These are phyloP conservation scores for Candida verbasci DNA, from an alignment of 805 yeast species.

Conservation along the genomic window DNA sequence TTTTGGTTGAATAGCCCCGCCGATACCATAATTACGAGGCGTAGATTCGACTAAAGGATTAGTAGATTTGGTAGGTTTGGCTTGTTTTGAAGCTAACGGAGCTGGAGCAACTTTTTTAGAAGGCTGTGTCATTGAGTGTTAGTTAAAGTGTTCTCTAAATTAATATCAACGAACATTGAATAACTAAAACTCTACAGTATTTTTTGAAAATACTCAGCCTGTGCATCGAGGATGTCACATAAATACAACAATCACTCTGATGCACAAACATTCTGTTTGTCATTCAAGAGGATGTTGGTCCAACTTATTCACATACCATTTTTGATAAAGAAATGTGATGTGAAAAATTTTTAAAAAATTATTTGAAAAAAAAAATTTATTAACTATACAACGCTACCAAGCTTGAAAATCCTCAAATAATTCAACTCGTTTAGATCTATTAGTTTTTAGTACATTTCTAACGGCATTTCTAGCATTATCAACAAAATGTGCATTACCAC, in stretches of 20 bases:
- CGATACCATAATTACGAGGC: conserved; percentile 93
- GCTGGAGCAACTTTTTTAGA: conserved; percentile 50
- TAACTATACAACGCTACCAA: conserved; percentile 2
- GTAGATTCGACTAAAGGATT: conserved; percentile 87
- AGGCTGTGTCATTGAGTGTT: conserved; percentile 55
- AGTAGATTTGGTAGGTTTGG: conserved; percentile 22
- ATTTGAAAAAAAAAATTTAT: conserved; percentile 7
- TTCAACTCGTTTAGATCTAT: conserved; percentile 48
- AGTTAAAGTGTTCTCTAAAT: too few species aligned
- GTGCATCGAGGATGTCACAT: conserved; percentile 30
- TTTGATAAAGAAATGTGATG: conserved; percentile 4
- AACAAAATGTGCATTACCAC: conserved; percentile 61
- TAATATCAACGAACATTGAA: too few species aligned
- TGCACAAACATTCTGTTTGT: conserved; percentile 11
- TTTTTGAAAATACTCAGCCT: conserved; percentile 40
- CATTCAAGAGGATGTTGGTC: conserved; percentile 20
- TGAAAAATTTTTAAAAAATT: too few species aligned
- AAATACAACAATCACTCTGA: conserved; percentile 10
- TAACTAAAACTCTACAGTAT: conserved; percentile 37
- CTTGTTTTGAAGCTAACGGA: conserved; percentile 38
- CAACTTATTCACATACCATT: conserved; percentile 30
- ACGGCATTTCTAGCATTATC: conserved; percentile 52
- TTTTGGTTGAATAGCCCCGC: conserved; percentile 94
- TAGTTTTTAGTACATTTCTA: conserved; percentile 32
- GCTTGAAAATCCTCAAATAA: conserved; percentile 46